These are phyloP conservation scores for Fusarium bactridioides DNA, from an alignment of 2,329 filamentous ascomycete species.

Conservation along the genomic window DNA sequence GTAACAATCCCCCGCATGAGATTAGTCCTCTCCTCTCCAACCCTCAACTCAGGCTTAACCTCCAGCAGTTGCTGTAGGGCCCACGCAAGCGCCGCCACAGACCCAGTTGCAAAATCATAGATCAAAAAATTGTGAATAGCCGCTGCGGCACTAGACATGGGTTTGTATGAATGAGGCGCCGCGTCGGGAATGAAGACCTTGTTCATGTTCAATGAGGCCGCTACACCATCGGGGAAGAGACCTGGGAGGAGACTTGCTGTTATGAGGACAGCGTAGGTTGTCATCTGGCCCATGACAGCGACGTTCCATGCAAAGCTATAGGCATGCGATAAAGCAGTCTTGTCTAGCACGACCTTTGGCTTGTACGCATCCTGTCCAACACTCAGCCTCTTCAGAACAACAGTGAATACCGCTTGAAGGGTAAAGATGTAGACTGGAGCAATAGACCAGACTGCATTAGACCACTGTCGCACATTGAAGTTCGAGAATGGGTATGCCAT, in stretches of 20 bases:
- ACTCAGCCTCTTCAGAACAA: constrained; percentile 29
- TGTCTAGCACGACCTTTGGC: constrained; percentile 22
- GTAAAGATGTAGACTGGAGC: constrained; percentile 33
- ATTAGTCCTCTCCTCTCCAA: constrained; percentile 26
- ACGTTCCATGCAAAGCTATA: constrained; percentile 40
- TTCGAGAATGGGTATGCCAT: constrained; percentile 33
- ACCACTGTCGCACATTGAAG: constrained; percentile 31
- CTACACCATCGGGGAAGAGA: constrained; percentile 29
- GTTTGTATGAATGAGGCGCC: constrained; percentile 18
- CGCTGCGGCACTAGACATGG: constrained; percentile 25
- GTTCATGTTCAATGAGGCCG: constrained; percentile 7
- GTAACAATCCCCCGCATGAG: constrained; percentile 25
- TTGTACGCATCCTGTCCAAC: constrained; percentile 32
- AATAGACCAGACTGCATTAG: constrained; percentile 32
- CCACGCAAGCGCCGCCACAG: constrained; percentile 30
- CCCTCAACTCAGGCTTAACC: constrained; percentile 20
- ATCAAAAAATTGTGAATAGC: constrained; percentile 36
- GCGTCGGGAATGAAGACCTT: constrained; percentile 33
- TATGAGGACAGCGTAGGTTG: constrained; percentile 25
- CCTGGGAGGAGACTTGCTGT: constrained; percentile 11
- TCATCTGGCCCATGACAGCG: constrained; percentile 36
- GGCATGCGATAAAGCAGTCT: constrained; percentile 29
- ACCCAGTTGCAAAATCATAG: constrained; percentile 39
- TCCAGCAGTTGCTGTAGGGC: constrained; percentile 23
- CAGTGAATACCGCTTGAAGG: constrained; percentile 24